Conservation (phyloP, 2,329 filamentous ascomycete genomes). For the Claviceps capensis region DNA sequence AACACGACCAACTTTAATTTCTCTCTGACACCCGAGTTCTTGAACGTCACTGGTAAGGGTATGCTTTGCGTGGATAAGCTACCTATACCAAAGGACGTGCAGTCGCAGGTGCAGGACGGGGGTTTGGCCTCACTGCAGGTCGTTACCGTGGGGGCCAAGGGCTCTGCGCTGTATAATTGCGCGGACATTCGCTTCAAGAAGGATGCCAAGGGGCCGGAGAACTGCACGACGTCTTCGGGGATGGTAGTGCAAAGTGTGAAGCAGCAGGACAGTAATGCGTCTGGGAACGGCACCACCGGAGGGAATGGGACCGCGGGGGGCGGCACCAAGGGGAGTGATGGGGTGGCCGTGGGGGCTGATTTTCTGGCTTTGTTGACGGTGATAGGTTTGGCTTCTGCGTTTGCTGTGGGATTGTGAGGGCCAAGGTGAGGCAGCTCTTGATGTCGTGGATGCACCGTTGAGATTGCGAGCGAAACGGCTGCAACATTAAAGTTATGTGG, state of each 20-base stretch:
- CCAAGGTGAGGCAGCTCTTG: background rate
- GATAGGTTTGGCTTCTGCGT: constrained; percentile 23
- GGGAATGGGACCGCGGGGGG: background rate
- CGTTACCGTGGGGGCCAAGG: constrained; percentile 44
- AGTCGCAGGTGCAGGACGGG: constrained; percentile 32
- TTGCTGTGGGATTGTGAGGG: constrained; percentile 22
- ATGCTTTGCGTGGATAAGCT: constrained; percentile 53
- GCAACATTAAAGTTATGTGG: too few species aligned
- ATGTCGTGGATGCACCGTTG: too few species aligned
- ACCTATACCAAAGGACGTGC: constrained; percentile 36
- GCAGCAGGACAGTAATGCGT: constrained; percentile 12
- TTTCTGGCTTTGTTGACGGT: constrained; percentile 19
- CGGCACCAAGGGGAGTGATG: constrained; percentile 10
- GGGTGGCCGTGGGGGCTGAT: constrained; percentile 12
- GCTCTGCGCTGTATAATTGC: constrained; percentile 57
- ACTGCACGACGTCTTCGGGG: constrained; percentile 21
- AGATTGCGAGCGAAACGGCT: too few species aligned
- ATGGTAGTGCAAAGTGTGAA: constrained; percentile 26
- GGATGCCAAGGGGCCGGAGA: constrained; percentile 29
- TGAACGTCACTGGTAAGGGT: constrained; percentile 45
- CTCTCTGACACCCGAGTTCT: constrained; percentile 45
- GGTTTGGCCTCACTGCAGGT: constrained; percentile 55
- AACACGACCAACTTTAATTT: constrained; percentile 54
- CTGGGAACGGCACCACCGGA: background rate
- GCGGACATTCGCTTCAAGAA: constrained; percentile 57